These are phyloP conservation scores for Talaromyces sp. DNA, from an alignment of 2,329 filamentous ascomycete genomes.

Conservation along the genomic window DNA sequence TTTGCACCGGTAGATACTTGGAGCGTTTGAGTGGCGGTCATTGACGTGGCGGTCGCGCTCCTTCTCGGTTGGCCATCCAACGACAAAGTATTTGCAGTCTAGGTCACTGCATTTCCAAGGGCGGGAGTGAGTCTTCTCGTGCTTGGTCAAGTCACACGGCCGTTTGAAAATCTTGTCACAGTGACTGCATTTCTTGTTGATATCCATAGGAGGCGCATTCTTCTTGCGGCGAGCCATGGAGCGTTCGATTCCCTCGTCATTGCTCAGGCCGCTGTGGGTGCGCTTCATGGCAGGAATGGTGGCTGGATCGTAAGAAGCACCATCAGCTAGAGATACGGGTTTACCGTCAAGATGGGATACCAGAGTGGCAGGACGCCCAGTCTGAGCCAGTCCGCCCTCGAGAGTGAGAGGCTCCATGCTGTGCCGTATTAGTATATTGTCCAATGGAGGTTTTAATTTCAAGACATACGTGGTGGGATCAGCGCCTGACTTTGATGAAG, in stretches of 20 bases:
- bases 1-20: slow-evolving; percentile 76
- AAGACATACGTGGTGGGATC: slow-evolving; percentile 26
- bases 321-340: slow-evolving; percentile 71
- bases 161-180: slow-evolving; percentile 94
- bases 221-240: slow-evolving; percentile 97
- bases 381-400: slow-evolving; percentile 74
- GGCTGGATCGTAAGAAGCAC: slow-evolving; percentile 54
- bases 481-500: slow-evolving; percentile 47
- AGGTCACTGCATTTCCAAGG: slow-evolving; percentile 86
- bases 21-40: slow-evolving; percentile 83
- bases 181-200: slow-evolving; percentile 73
- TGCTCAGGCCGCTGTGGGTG: slow-evolving; percentile 51
- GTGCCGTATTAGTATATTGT: slow-evolving; percentile 12
- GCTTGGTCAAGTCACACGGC: slow-evolving; percentile 95
- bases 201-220: slow-evolving; percentile 79
- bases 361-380: slow-evolving; percentile 77
- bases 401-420: slow-evolving; percentile 72
- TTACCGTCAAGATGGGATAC: slow-evolving; percentile 78
- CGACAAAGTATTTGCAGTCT: slow-evolving; percentile 83
- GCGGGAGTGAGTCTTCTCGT: slow-evolving; percentile 94
- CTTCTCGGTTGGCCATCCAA: slow-evolving; percentile 96
- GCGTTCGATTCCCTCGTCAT: slow-evolving; percentile 75
- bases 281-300: slow-evolving; percentile 48
- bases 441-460: background rate
- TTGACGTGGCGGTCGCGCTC: slow-evolving; percentile 94